These are phyloP conservation scores for Gymnopus androsaceus DNA, from an alignment of 1,284 basidiomycete species.

Conservation along the genomic window DNA sequence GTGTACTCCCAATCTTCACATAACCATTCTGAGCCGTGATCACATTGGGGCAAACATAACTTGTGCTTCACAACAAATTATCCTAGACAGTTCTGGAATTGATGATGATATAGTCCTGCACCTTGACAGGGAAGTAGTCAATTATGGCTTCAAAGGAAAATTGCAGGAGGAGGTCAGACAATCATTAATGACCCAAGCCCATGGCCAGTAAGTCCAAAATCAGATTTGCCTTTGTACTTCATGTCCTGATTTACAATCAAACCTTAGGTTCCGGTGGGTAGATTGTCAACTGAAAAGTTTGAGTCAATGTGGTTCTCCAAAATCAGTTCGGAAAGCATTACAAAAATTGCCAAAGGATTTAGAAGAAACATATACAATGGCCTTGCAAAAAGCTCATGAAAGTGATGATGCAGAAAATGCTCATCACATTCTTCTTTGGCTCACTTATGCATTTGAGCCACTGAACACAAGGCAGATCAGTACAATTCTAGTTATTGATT, in stretches of 20 bases:
- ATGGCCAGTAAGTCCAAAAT: no score
- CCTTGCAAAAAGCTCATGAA: not conserved
- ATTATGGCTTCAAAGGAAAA: not conserved
- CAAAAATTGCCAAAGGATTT: not conserved
- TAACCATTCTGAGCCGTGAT: not conserved
- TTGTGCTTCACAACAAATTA: no score
- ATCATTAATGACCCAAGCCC: no score
- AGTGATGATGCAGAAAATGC: not conserved
- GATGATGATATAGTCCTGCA: not conserved
- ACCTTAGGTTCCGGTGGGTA: constrained; percentile 3
- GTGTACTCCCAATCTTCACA: not conserved
- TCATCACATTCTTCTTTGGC: not conserved
- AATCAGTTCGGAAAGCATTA: not conserved
- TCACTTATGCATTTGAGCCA: not conserved
- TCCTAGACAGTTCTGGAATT: not conserved
- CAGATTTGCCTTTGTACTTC: not conserved
- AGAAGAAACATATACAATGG: no score
- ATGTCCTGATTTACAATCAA: no score
- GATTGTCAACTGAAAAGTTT: not conserved
- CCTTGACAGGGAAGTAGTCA: not conserved
- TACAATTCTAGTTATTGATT: constrained; percentile 1
- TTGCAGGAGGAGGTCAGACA: no score
- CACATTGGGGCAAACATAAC: not conserved
- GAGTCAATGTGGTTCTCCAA: not conserved
- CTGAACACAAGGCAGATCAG: not conserved